Evolutionary conservation across 73 alveolate genomes (phyloP).

Genomic region (Durusdinium trenchii): DNA sequence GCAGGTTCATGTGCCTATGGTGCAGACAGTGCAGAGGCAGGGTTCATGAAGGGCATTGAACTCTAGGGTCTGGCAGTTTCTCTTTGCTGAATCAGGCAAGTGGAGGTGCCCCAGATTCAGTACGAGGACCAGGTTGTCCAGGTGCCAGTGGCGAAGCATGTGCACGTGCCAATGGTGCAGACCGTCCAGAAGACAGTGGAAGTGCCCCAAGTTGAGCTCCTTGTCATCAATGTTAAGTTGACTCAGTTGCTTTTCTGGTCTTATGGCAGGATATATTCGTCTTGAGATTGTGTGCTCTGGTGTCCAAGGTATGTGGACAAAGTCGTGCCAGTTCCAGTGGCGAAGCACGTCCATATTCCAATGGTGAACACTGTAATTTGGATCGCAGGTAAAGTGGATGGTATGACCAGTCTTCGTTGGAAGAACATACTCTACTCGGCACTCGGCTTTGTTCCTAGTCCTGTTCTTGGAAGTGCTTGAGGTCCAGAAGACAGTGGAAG

Average conservation of each 20-base stretch:
- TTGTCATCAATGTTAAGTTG: background rate
- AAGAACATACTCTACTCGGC: background rate
- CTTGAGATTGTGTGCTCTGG: background rate
- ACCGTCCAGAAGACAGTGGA: constrained; percentile 49
- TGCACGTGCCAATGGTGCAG: constrained; percentile 1
- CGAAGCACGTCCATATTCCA: constrained; percentile 64
- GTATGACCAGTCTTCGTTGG: background rate
- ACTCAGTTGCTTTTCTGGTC: background rate
- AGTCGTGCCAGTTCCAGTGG: constrained; percentile 59
- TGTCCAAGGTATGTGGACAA: constrained; percentile 66
- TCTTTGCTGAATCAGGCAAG: background rate
- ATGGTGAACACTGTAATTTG: constrained; percentile 46
- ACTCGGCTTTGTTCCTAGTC: background rate
- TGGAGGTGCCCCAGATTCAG: constrained; percentile 86
- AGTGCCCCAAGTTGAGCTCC: background rate
- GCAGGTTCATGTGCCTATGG: constrained; percentile 75
- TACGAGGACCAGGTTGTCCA: constrained; percentile 49
- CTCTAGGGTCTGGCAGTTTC: background rate
- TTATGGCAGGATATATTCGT: background rate
- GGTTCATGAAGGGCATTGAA: background rate
- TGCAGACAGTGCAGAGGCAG: constrained; percentile 76
- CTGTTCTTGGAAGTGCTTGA: background rate
- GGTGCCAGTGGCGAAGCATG: constrained; percentile 35
- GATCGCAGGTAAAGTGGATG: background rate
- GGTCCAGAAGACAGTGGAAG: constrained; percentile 70